Conservation (phyloP, 441 rosid genomes). For the Eruca vesicaria region DNA sequence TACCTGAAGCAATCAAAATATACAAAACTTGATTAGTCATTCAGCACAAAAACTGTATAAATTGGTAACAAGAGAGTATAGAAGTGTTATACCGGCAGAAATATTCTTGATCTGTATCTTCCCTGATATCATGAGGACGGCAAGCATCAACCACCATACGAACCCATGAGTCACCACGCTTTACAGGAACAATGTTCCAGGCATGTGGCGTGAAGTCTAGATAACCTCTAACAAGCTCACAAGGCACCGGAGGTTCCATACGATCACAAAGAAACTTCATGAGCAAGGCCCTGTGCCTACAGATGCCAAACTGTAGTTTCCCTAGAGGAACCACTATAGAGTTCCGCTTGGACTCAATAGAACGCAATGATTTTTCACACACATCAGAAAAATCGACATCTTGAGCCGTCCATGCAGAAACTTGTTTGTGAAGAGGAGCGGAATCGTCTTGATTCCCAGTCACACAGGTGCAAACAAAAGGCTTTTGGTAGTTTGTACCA, state of each 20-base stretch:
- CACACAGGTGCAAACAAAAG: slow-evolving; percentile 91
- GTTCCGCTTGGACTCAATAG: slow-evolving; percentile 61
- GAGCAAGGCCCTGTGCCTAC: slow-evolving; percentile 93
- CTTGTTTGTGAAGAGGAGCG: slow-evolving; percentile 41
- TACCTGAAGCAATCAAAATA: slow-evolving; percentile 56
- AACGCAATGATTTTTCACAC: slow-evolving; percentile 75
- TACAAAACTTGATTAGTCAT: slow-evolving; percentile 13
- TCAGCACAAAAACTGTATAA: neutral
- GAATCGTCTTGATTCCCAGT: slow-evolving; percentile 58
- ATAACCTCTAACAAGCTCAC: slow-evolving; percentile 98
- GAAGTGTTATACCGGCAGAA: slow-evolving; percentile 57
- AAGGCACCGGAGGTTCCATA: slow-evolving; percentile 89
- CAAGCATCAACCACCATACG: slow-evolving; percentile 95
- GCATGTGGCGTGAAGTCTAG: slow-evolving; percentile 93
- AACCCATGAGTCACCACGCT: slow-evolving; percentile 59
- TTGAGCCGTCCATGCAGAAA: slow-evolving; percentile 33
- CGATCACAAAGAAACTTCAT: slow-evolving; percentile 97
- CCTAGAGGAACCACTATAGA: slow-evolving; percentile 90
- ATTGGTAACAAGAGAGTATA: neutral
- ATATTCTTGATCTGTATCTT: slow-evolving; percentile 82
- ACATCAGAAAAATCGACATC: slow-evolving; percentile 65
- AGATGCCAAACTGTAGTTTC: slow-evolving; percentile 78
- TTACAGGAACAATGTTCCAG: slow-evolving; percentile 73
- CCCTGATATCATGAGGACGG: slow-evolving; percentile 81
- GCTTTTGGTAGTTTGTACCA: slow-evolving; percentile 79